Evolutionary conservation across 495 filamentous ascomycete genomes (phyloP).

Genomic region (Penicillium pancosmium): DNA sequence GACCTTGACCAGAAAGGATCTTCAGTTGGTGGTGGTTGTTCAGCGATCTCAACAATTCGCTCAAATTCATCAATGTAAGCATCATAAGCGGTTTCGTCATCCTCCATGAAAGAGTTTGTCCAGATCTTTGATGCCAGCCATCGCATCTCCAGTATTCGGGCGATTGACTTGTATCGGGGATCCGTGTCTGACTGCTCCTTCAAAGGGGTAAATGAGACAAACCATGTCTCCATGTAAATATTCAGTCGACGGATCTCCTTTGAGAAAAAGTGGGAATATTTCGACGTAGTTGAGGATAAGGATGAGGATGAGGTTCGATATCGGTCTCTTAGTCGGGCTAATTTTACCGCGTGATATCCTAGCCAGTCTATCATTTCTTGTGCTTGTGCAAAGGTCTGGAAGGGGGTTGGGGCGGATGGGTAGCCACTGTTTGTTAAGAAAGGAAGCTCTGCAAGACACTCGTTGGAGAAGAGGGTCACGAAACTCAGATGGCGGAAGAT

Average conservation of each 20-base stretch:
- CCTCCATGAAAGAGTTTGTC: background rate
- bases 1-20: background rate
- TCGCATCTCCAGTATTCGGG: slow-evolving; percentile 6
- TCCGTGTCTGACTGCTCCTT: background rate
- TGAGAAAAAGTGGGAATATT: slow-evolving; percentile 2
- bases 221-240: slow-evolving; percentile 2
- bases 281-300: background rate
- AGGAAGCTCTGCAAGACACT: background rate
- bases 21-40: background rate
- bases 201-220: background rate
- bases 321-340: slow-evolving; percentile 3
- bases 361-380: slow-evolving; percentile 6
- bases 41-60: slow-evolving; percentile 6
- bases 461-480: background rate
- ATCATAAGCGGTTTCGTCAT: slow-evolving; percentile 2
- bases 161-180: background rate
- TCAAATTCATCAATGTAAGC: slow-evolving; percentile 10
- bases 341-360: background rate
- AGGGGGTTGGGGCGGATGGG: slow-evolving; percentile 1
- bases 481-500: slow-evolving; percentile 13
- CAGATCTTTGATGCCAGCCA: slow-evolving; percentile 11
- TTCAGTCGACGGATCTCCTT: slow-evolving; percentile 4
- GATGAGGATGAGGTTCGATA: background rate
- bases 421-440: slow-evolving; percentile 1
- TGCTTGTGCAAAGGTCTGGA: slow-evolving; percentile 4